Evolutionary conservation across 1,139 yeast species (phyloP).

Genomic region (Debaryomyces sp.): DNA sequence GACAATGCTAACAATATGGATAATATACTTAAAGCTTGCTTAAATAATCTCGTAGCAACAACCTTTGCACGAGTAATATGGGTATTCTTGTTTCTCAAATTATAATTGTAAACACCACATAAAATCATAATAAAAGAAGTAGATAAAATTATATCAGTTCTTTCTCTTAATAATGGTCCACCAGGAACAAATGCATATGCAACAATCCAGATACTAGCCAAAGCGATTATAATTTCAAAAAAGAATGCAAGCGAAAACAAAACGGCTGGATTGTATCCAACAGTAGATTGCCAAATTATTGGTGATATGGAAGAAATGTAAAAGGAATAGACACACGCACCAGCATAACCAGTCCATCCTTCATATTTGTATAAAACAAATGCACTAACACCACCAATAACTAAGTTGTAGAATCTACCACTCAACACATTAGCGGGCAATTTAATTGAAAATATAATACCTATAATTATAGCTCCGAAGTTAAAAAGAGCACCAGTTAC

Average conservation of each 20-base stretch:
- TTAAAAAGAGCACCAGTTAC: slow-evolving; percentile 84
- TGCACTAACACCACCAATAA: slow-evolving; percentile 55
- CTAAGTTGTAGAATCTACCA: slow-evolving; percentile 28
- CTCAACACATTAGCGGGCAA: slow-evolving; percentile 27
- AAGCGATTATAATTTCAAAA: slow-evolving; percentile 55
- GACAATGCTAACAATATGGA: slow-evolving; percentile 36
- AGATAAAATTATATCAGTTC: slow-evolving; percentile 74
- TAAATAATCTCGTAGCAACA: slow-evolving; percentile 23
- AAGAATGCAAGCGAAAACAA: slow-evolving; percentile 62
- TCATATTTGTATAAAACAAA: slow-evolving; percentile 49
- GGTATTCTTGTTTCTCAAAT: slow-evolving; percentile 25
- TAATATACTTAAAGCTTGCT: slow-evolving; percentile 27
- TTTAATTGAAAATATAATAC: slow-evolving; percentile 41
- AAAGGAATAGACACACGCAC: slow-evolving; percentile 67
- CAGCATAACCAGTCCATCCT: slow-evolving; percentile 85
- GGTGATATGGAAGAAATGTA: slow-evolving; percentile 71
- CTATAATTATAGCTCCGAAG: slow-evolving; percentile 59
- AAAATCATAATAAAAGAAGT: slow-evolving; percentile 47
- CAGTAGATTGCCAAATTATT: slow-evolving; percentile 56
- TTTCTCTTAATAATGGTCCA: slow-evolving; percentile 84
- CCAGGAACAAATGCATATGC: slow-evolving; percentile 99
- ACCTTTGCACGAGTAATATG: slow-evolving; percentile 25
- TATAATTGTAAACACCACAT: slow-evolving; percentile 38
- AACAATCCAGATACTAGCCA: slow-evolving; percentile 94
- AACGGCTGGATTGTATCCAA: slow-evolving; percentile 60